Conservation (phyloP, 192 early-diverging fungal species). For the Backusella liffmaniae region DNA sequence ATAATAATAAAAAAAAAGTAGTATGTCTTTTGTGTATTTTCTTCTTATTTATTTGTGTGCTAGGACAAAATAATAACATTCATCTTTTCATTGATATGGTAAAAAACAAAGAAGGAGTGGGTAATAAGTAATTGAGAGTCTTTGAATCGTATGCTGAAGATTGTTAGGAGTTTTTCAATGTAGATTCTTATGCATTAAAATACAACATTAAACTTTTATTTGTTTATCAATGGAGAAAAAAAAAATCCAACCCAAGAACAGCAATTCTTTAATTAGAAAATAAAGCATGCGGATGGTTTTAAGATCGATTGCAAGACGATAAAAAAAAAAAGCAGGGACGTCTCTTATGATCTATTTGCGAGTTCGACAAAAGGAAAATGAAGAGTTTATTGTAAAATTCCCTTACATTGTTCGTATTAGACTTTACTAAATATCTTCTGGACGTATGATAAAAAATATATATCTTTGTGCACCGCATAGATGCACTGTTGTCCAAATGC, state of each 20-base stretch:
- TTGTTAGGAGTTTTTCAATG: neutral
- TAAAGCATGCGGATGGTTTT: too few relatives aligned
- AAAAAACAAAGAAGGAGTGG: neutral
- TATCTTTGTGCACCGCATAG: neutral
- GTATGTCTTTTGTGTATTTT: neutral
- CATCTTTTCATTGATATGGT: neutral
- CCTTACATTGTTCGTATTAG: neutral
- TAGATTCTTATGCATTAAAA: too few relatives aligned
- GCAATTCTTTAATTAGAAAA: too few relatives aligned
- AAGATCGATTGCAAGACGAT: too few relatives aligned
- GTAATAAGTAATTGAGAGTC: neutral
- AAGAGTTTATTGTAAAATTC: neutral
- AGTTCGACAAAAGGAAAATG: neutral
- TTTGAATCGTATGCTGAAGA: neutral
- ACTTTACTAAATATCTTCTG: neutral
- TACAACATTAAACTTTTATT: neutral
- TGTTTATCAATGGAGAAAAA: neutral
- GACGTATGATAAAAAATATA: neutral
- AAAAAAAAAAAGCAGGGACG: neutral
- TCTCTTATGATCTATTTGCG: too few relatives aligned
- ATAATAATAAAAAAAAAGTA: neutral
- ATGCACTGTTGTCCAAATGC: neutral
- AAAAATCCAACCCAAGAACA: too few relatives aligned
- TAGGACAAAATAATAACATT: neutral
- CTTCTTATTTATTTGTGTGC: neutral